Percentiles rank a stretch among this genome's conserved stretches.
These are phyloP conservation scores for Leptographium procerum DNA, from an alignment of 2,329 filamentous ascomycete genomes.

Conservation along the genomic window DNA sequence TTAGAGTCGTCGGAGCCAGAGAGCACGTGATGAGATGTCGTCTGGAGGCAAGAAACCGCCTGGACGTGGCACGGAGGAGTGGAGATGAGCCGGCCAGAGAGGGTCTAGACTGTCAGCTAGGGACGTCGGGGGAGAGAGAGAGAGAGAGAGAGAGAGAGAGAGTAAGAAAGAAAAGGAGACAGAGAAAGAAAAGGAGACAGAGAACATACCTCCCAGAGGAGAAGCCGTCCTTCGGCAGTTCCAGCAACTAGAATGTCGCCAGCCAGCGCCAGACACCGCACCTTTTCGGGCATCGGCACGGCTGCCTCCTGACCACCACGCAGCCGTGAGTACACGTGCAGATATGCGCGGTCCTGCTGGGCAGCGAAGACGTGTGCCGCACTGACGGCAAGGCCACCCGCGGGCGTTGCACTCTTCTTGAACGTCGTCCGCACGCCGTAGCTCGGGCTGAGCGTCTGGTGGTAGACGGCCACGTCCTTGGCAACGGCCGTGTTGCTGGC, in stretches of 20 bases:
- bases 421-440: constrained; percentile 64
- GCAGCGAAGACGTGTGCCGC: constrained; percentile 80
- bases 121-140: background rate
- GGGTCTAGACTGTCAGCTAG: constrained; percentile 44
- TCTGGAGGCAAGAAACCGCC: constrained; percentile 63
- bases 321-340: constrained; percentile 81
- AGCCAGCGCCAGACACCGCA: constrained; percentile 64
- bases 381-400: constrained; percentile 70
- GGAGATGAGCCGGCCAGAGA: constrained; percentile 64
- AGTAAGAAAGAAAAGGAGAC: background rate
- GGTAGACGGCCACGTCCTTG: constrained; percentile 79
- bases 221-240: constrained; percentile 72
- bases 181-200: background rate
- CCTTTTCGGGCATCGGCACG: constrained; percentile 77
- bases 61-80: constrained; percentile 72
- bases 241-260: constrained; percentile 67
- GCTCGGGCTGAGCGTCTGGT: constrained; percentile 70
- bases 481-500: constrained; percentile 51
- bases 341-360: constrained; percentile 80
- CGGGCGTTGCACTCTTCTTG: constrained; percentile 82
- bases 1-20: constrained; percentile 79
- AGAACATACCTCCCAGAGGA: constrained; percentile 77
- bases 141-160: background rate
- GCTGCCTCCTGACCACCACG: constrained; percentile 81
- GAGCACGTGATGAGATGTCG: constrained; percentile 61